Percentiles rank a stretch among this genome's conserved stretches.
These are phyloP conservation scores for Acacia pycnantha DNA, from an alignment of 331 rosid genomes.

Conservation along the genomic window DNA sequence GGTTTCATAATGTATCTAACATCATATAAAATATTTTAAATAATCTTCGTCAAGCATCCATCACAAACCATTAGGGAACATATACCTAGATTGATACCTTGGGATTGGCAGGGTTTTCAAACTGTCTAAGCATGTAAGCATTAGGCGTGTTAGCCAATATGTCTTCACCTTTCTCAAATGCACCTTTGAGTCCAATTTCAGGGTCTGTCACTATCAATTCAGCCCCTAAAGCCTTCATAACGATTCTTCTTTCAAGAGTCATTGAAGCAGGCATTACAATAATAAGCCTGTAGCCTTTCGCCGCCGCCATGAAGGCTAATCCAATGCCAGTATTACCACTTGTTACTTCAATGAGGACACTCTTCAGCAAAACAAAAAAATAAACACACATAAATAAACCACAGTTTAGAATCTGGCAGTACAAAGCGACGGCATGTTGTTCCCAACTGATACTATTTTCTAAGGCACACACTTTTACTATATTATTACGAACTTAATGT, in stretches of 20 bases:
- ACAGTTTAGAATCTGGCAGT: not conserved
- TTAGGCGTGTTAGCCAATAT: constrained; percentile 57
- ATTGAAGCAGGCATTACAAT: constrained; percentile 73
- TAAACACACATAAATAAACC: not conserved
- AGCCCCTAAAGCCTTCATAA: constrained; percentile 68
- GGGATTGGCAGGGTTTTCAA: constrained; percentile 81
- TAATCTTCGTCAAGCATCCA: constrained; percentile 10
- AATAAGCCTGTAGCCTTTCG: constrained; percentile 62
- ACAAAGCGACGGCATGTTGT: not conserved
- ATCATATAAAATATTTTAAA: not conserved
- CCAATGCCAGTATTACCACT: constrained; percentile 78
- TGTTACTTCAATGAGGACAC: constrained; percentile 60
- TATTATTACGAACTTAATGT: not conserved
- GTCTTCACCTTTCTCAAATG: constrained; percentile 72
- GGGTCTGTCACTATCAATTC: constrained; percentile 70
- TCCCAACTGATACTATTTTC: constrained; percentile 9
- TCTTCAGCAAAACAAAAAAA: constrained; percentile 36
- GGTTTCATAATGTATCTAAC: constrained; percentile 72
- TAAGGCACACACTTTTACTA: not conserved
- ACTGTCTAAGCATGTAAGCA: constrained; percentile 61
- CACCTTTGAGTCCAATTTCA: constrained; percentile 61
- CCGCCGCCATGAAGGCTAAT: constrained; percentile 69
- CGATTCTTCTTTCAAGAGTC: constrained; percentile 71
- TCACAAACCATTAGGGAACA: constrained; percentile 6
- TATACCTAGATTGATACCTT: constrained; percentile 39